A percentile compares a stretch with the other conserved stretches of the same genome.
phyloP scores from a whole-genome alignment of 306 rosid genomes.

The Morella rubra region DNA sequence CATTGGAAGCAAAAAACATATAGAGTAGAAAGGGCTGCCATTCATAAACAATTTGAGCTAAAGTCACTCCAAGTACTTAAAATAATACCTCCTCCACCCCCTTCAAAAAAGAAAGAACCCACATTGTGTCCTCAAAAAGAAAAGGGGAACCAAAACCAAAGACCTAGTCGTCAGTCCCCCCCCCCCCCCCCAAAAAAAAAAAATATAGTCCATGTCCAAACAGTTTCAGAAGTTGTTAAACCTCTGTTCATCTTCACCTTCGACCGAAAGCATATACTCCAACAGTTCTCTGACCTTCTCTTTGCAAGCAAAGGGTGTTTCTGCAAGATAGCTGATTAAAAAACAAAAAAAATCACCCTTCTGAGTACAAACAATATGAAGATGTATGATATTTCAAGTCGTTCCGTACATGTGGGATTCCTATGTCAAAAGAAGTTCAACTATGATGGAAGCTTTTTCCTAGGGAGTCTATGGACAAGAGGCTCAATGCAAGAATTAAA shows the following conservation, averaged over 20 bases:
- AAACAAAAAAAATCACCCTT: neutral
- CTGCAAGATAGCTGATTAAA: constrained; percentile 90
- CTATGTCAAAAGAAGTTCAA: neutral
- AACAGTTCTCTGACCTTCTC: constrained; percentile 75
- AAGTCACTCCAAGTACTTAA: constrained; percentile 7
- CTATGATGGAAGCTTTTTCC: neutral
- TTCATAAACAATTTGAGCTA: constrained; percentile 28
- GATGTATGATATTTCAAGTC: neutral
- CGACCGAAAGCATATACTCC: constrained; percentile 71
- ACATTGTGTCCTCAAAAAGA: neutral
- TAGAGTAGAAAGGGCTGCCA: constrained; percentile 75
- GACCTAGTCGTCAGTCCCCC: constrained; percentile 1
- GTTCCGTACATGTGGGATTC: neutral
- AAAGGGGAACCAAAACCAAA: neutral
- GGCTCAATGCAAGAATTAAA: neutral
- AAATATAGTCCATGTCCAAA: constrained; percentile 9
- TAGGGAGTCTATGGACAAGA: neutral
- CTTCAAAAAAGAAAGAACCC: constrained; percentile 1
- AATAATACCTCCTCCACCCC: neutral
- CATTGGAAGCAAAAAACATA: constrained; percentile 87
- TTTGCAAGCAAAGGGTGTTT: constrained; percentile 75
- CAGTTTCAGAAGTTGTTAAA: constrained; percentile 33
- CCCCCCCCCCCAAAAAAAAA: neutral
- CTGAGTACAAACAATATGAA: neutral
- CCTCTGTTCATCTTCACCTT: constrained; percentile 91